phyloP scores from a whole-genome alignment of 2,329 filamentous ascomycete species.

The Penicillium concentricum region DNA sequence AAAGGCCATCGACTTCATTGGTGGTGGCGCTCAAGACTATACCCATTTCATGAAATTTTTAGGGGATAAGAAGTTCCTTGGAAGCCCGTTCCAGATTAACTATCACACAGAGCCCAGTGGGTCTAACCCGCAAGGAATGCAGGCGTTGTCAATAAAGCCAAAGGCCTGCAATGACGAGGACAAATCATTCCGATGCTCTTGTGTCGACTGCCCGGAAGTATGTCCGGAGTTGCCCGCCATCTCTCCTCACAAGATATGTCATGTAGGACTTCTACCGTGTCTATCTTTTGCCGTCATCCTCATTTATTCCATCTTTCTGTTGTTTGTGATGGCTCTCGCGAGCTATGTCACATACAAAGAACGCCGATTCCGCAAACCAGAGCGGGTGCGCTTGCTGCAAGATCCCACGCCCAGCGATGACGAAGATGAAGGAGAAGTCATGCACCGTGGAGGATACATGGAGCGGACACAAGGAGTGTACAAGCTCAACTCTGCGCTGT shows the following conservation, averaged over 20 bases:
- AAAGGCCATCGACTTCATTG: conserved; percentile 93
- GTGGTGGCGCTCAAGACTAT: conserved; percentile 90
- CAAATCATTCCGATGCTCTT: conserved; percentile 82
- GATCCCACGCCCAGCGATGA: conserved; percentile 83
- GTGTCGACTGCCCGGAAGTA: conserved; percentile 83
- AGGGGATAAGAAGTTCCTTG: conserved; percentile 82
- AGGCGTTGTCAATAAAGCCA: conserved; percentile 66
- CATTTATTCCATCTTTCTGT: conserved; percentile 73
- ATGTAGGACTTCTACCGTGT: conserved; percentile 85
- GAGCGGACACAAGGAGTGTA: conserved; percentile 80
- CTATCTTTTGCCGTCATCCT: conserved; percentile 90
- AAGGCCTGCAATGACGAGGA: conserved; percentile 91
- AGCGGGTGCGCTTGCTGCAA: conserved; percentile 81
- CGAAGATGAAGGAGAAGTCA: conserved; percentile 85
- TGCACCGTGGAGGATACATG: conserved; percentile 72
- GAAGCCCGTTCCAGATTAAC: conserved; percentile 98
- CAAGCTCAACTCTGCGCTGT: conserved; percentile 77
- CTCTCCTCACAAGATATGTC: conserved; percentile 67
- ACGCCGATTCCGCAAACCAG: conserved; percentile 71
- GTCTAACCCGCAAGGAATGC: conserved; percentile 68
- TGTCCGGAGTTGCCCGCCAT: conserved; percentile 81
- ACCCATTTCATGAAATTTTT: conserved; percentile 84
- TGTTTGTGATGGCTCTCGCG: conserved; percentile 64
- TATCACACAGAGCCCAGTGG: conserved; percentile 63
- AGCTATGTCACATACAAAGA: conserved; percentile 75